Evolutionary conservation across 1,284 basidiomycete species (phyloP), one percentile per base, ranked within the genome.

Genomic region (Papiliotrema nemorosa): DNA sequence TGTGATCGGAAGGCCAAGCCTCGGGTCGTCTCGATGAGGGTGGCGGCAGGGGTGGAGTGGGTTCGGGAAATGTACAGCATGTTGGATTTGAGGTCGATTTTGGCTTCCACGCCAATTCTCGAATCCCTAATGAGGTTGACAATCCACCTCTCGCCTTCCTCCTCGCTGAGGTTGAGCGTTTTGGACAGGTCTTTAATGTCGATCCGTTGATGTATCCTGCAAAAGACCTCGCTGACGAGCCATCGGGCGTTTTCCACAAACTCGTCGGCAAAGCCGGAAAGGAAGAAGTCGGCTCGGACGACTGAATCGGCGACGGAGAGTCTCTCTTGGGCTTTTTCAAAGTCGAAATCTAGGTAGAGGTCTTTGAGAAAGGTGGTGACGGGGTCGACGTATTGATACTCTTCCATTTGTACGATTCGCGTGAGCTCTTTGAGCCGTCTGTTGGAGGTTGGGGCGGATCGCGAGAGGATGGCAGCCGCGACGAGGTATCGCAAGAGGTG

Each of bases 141-240:
- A 60, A 98, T 94, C 94, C 94, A 98, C 74, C 96, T 96, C 73
- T 97, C 94, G 51, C 94, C 96, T 67, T 97, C 94, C 63, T 92
- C 91, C 49, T 81, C 83, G 22, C 87, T 86, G 49, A 97, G 81
- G 75, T 97, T 97, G 33, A 98, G 81, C 13, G 93, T 85, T 67
- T 89, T 86, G 16, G 92, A 94, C 27, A 98, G 82, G 69, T 97
- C 91, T 88, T 82, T 84, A 60, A 98, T 97, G 73, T 97, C 90
- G 56, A 98, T 96, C 60, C 87, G 84, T 71, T 93, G 89, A 76
- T 98, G 92, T 66, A 98, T 96, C 67, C 93, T 81, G 79, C 93
- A 97, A 78, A 96, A 98, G 16, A 92, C 90, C 78, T 98, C 94
- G 63, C 87, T 91, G 67, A 98, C 88, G 69, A 97, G 79, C 76